Evolutionary conservation across 2,329 filamentous ascomycete species (phyloP), one percentile per base, ranked within the genome.

Genomic region (Pseudogymnoascus sp.): DNA sequence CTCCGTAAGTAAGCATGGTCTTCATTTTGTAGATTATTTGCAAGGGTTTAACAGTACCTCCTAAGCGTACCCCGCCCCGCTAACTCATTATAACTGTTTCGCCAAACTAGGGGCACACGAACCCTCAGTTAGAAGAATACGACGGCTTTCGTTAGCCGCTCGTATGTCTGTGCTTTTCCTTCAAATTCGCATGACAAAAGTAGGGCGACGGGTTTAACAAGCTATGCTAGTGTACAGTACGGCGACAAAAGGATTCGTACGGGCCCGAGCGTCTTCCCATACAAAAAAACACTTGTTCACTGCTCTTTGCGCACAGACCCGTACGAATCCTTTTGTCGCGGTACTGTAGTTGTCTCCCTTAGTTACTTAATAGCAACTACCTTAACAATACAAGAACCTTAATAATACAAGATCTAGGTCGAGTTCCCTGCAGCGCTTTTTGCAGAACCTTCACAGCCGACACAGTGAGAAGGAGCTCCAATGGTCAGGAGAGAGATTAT

Each of bases 391-490:
- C 36, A n/a, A 37, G 12, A n/a, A n/a, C 36, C 14, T 37, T 37
- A 37, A 4, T 37, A n/a, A 37, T 37, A 5, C 36, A 37, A 37
- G 36, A 37, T 37, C 36, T 37, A 37, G 36, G 36, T 37, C 36
- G 34, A 36, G 34, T 36, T 36, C 36, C 36, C 36, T 39, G 7
- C n/a, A n/a, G n/a, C 14, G 8, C 42, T 45, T 45, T 45, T 23
- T 74, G 6, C 68, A 71, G 36, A 63, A 69, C 3, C 61, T 74
- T 0, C 66, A 74, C 2, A 69, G 71, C 51, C 47, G 66, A 4
- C 72, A 74, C 42, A 72, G 74, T 45, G 67, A 71, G 37, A 67
- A 62, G 7, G 72, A 75, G 54, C 54, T 75, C 7, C 71, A 3
- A 70, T 68, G n/a, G 68, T 72, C 10, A 65, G 64, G 8, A 60